These are phyloP conservation scores for Kazachstania kunashirensis DNA, from an alignment of 805 yeast genomes.

Conservation along the genomic window DNA sequence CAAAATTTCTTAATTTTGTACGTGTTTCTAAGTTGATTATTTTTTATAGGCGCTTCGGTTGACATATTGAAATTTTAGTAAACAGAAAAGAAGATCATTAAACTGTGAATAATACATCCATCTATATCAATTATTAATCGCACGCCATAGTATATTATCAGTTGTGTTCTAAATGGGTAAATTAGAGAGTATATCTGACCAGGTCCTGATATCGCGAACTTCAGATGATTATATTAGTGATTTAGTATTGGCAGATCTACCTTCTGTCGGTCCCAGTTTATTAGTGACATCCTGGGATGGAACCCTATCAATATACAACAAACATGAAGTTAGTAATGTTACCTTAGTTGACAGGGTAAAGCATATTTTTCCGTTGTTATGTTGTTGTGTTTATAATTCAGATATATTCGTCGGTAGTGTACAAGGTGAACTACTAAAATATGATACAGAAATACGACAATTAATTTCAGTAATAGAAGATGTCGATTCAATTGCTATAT, in stretches of 20 bases:
- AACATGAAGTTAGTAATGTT: conserved; percentile 3
- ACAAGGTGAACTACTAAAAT: conserved; percentile 43
- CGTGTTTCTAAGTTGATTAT: too few relatives aligned
- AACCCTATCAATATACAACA: conserved; percentile 31
- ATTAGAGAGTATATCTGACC: too few relatives aligned
- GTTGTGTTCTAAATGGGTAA: too few relatives aligned
- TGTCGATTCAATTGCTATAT: conserved; percentile 22
- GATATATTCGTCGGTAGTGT: conserved; percentile 40
- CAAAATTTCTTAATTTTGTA: too few relatives aligned
- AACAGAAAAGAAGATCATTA: too few relatives aligned
- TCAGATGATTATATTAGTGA: conserved; percentile 25
- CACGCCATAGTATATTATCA: too few relatives aligned
- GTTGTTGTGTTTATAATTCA: conserved; percentile 9
- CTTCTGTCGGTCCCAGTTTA: conserved; percentile 25
- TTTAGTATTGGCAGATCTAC: conserved; percentile 15
- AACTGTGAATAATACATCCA: too few relatives aligned
- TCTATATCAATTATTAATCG: too few relatives aligned
- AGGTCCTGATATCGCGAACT: conserved; percentile 7
- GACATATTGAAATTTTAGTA: too few relatives aligned
- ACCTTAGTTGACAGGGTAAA: conserved; percentile 6
- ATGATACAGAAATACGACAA: conserved; percentile 41
- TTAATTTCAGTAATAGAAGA: conserved; percentile 19
- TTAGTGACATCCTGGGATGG: conserved; percentile 54
- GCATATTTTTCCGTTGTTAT: conserved; percentile 12
- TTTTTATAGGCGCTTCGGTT: too few relatives aligned